Conservation (phyloP, 2,329 filamentous ascomycete genomes). For the Colletotrichum lentis region DNA sequence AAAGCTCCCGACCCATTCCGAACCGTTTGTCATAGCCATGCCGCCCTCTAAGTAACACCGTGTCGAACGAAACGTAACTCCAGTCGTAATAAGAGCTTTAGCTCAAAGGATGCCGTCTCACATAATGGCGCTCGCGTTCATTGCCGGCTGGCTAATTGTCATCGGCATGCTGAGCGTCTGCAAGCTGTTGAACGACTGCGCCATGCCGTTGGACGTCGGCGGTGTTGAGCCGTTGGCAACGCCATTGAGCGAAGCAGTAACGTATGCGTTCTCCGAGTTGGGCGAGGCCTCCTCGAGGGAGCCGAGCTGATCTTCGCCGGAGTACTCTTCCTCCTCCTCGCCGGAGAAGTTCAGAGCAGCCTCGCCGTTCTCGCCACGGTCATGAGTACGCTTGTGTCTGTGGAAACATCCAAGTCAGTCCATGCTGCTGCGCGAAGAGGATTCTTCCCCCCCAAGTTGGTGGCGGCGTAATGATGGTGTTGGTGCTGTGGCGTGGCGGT, state of each 20-base stretch:
- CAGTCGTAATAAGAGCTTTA: constrained; percentile 34
- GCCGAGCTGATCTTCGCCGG: constrained; percentile 83
- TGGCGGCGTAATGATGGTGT: constrained; percentile 47
- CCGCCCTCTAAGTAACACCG: constrained; percentile 37
- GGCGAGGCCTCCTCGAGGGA: constrained; percentile 82
- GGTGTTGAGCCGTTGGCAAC: constrained; percentile 47
- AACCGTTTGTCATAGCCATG: constrained; percentile 35
- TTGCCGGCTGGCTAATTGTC: constrained; percentile 66
- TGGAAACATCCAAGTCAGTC: constrained; percentile 55
- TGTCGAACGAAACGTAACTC: constrained; percentile 38
- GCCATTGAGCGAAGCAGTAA: constrained; percentile 60
- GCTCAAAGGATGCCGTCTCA: constrained; percentile 41
- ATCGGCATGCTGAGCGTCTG: constrained; percentile 71
- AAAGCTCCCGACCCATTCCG: constrained; percentile 32
- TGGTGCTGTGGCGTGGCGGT: constrained; percentile 47
- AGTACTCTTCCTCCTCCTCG: constrained; percentile 84
- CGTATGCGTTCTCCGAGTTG: constrained; percentile 72
- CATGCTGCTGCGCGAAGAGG: constrained; percentile 30
- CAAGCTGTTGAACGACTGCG: constrained; percentile 62
- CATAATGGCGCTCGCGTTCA: constrained; percentile 57
- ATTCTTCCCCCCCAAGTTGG: constrained; percentile 21
- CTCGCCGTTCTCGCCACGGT: constrained; percentile 69
- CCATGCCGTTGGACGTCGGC: constrained; percentile 43
- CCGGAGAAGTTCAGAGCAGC: constrained; percentile 72
- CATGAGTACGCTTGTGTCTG: constrained; percentile 84